phyloP scores from a whole-genome alignment of 78 protist species.

The slime mould (Dictyostelium discoideum) region DNA sequence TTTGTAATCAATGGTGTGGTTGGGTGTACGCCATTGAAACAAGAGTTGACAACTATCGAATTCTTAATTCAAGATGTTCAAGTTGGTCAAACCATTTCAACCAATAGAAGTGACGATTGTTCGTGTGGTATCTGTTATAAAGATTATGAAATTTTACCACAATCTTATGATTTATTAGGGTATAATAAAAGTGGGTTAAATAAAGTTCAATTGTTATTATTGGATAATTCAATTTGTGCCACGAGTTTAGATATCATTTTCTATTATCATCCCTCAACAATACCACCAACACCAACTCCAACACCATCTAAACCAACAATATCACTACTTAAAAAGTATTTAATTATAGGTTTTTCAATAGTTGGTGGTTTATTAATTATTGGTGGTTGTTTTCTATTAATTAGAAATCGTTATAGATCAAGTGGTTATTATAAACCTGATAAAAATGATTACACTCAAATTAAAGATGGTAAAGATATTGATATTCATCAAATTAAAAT shows the following conservation, averaged over 20 bases:
- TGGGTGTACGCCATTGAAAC: neutral
- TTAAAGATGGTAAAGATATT: conserved; percentile 55
- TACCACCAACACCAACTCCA: neutral
- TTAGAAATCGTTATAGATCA: neutral
- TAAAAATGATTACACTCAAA: conserved; percentile 1
- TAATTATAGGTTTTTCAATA: conserved; percentile 18
- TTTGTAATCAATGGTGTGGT: neutral
- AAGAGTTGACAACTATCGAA: neutral
- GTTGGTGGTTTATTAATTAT: conserved; percentile 13
- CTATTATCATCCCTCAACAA: neutral
- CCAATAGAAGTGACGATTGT: neutral
- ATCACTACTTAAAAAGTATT: neutral
- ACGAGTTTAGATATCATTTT: neutral
- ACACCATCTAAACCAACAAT: neutral
- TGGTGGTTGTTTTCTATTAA: neutral
- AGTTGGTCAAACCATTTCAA: neutral
- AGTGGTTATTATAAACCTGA: neutral
- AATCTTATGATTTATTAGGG: neutral
- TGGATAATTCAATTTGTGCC: neutral
- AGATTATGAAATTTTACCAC: neutral
- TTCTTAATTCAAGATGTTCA: neutral
- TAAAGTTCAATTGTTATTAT: neutral
- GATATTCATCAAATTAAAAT: conserved; percentile 48
- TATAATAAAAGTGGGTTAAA: neutral
- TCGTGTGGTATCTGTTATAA: neutral